Percentiles rank a stretch among this genome's conserved stretches.
Conservation (phyloP, 148 eudicot species). For the Rhododendron vialii region DNA sequence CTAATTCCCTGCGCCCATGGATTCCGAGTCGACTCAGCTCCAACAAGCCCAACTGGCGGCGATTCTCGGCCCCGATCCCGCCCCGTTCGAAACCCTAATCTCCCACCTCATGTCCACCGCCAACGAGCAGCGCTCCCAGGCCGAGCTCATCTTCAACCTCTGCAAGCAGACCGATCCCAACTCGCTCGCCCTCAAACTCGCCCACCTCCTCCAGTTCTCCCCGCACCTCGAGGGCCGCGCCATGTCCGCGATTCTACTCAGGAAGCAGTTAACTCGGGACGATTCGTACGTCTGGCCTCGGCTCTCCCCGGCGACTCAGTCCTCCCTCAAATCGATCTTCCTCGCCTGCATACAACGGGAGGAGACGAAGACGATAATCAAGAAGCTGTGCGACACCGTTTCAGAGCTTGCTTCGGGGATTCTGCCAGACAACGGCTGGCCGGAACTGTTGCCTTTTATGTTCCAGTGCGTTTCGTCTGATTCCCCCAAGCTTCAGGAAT, state of each 20-base stretch:
- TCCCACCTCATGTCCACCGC: slow-evolving; percentile 74
- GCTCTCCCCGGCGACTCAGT: slow-evolving; percentile 45
- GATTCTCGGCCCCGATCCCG: slow-evolving; percentile 63
- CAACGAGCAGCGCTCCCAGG: slow-evolving; percentile 75
- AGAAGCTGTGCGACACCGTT: slow-evolving; percentile 75
- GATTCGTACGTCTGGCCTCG: slow-evolving; percentile 65
- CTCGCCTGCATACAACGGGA: slow-evolving; percentile 56
- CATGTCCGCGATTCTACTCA: slow-evolving; percentile 74
- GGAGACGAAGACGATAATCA: slow-evolving; percentile 51
- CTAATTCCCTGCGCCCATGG: slow-evolving; percentile 26
- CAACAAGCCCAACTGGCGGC: slow-evolving; percentile 66
- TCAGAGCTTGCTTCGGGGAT: slow-evolving; percentile 78
- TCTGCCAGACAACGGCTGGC: slow-evolving; percentile 69
- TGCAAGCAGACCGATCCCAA: slow-evolving; percentile 66
- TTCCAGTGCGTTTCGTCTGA: slow-evolving; percentile 68
- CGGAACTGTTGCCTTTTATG: slow-evolving; percentile 74
- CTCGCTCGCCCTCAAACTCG: slow-evolving; percentile 62
- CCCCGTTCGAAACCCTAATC: slow-evolving; percentile 66
- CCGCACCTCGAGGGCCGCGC: slow-evolving; percentile 58
- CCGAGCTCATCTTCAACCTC: slow-evolving; percentile 66
- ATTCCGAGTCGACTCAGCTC: slow-evolving; percentile 40
- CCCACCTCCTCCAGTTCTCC: slow-evolving; percentile 52
- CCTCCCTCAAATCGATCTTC: slow-evolving; percentile 49
- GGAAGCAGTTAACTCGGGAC: slow-evolving; percentile 65
- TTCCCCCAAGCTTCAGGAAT: slow-evolving; percentile 47